Conservation (phyloP, 345 rosid genomes). For the Lagerstroemia speciosa region DNA sequence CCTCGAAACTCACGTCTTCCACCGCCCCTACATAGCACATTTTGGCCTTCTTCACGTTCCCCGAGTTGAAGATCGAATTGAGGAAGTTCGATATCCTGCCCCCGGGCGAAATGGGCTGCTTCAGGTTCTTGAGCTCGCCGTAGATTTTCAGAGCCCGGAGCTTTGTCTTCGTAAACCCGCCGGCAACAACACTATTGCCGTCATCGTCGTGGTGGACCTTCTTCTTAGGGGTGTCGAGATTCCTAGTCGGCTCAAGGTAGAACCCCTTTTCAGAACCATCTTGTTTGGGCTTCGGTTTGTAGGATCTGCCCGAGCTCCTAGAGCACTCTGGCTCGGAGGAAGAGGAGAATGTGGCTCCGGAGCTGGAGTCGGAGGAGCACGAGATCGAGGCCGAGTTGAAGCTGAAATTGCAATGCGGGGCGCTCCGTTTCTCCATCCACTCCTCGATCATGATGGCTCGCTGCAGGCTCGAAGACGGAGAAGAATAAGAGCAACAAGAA, state of each 20-base stretch:
- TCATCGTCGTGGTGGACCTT: slow-evolving; percentile 12
- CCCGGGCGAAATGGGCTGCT: slow-evolving; percentile 81
- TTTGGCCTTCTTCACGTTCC: slow-evolving; percentile 62
- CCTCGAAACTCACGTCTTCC: slow-evolving; percentile 50
- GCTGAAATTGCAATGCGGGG: neutral
- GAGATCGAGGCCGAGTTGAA: slow-evolving; percentile 36
- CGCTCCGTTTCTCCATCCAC: slow-evolving; percentile 39
- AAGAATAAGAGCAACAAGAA: neutral
- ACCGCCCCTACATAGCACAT: slow-evolving; percentile 54
- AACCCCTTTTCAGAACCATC: neutral
- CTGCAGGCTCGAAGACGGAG: slow-evolving; percentile 16
- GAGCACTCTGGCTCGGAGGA: slow-evolving; percentile 47
- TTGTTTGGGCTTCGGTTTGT: neutral
- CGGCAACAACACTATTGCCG: slow-evolving; percentile 7
- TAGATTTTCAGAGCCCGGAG: slow-evolving; percentile 42
- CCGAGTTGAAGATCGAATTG: slow-evolving; percentile 61
- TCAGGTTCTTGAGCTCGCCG: slow-evolving; percentile 52
- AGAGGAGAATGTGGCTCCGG: slow-evolving; percentile 31
- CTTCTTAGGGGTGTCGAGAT: neutral
- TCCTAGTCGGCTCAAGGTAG: neutral
- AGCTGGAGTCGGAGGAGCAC: slow-evolving; percentile 46
- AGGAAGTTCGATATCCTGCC: slow-evolving; percentile 57
- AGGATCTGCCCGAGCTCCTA: neutral
- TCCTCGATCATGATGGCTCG: slow-evolving; percentile 41
- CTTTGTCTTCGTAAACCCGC: slow-evolving; percentile 44